Conservation (phyloP, 495 filamentous ascomycete genomes). For the Cryomyces antarcticus region DNA sequence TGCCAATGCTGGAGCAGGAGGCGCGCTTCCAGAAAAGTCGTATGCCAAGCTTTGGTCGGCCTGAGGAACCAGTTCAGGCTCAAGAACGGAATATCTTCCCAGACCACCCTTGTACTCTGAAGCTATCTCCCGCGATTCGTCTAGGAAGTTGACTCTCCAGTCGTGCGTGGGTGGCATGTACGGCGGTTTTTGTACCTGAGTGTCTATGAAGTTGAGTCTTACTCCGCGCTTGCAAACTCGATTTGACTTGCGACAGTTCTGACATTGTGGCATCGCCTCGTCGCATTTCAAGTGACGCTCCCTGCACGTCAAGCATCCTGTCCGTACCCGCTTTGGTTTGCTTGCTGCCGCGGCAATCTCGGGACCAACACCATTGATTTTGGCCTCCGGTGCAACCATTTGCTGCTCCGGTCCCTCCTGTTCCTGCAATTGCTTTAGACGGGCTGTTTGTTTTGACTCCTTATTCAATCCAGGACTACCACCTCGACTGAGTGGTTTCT, state of each 20-base stretch:
- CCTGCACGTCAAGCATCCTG: slow-evolving; percentile 23
- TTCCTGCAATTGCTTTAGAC: neutral
- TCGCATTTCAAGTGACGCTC: slow-evolving; percentile 56
- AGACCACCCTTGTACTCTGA: slow-evolving; percentile 77
- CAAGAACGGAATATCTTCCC: slow-evolving; percentile 44
- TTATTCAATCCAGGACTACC: neutral
- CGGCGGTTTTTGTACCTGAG: slow-evolving; percentile 49
- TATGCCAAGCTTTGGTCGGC: slow-evolving; percentile 19
- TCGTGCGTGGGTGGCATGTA: slow-evolving; percentile 38
- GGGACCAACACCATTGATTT: neutral
- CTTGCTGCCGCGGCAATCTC: neutral
- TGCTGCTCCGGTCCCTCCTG: neutral
- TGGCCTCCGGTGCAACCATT: neutral
- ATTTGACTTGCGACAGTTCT: slow-evolving; percentile 78
- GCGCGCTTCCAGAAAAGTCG: slow-evolving; percentile 18
- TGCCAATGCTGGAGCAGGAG: slow-evolving; percentile 13
- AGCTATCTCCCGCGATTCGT: slow-evolving; percentile 81
- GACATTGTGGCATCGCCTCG: slow-evolving; percentile 57
- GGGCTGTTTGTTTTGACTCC: neutral
- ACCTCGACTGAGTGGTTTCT: neutral
- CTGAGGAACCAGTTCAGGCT: slow-evolving; percentile 13
- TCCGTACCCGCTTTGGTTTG: slow-evolving; percentile 17
- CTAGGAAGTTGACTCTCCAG: slow-evolving; percentile 60
- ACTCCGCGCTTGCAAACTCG: slow-evolving; percentile 72
- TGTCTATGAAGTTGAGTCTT: slow-evolving; percentile 85